Percentiles rank a stretch among this genome's conserved stretches.
Conservation (phyloP, 2,329 filamentous ascomycete species). For the Scolecobasidium constrictum region DNA sequence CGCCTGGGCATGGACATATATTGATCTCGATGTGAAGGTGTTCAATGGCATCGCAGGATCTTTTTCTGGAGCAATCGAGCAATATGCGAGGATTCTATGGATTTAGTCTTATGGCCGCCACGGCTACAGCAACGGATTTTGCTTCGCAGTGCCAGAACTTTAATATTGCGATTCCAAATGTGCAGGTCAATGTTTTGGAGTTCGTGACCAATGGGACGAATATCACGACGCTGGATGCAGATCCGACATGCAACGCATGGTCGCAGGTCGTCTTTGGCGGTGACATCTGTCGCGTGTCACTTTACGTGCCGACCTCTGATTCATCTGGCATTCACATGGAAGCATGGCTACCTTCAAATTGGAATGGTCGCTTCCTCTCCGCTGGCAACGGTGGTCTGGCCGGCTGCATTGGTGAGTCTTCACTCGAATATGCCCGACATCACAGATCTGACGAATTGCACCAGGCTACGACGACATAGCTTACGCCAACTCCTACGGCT, state of each 20-base stretch:
- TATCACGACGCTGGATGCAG: conserved; percentile 8
- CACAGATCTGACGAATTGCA: no score
- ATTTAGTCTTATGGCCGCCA: no score
- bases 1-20: no score
- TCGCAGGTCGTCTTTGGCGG: conserved; percentile 20
- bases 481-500: conserved; percentile 27
- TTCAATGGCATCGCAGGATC: no score
- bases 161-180: no score
- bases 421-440: no score
- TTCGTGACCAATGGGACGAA: conserved; percentile 3
- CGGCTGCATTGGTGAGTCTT: conserved; percentile 22
- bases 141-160: no score
- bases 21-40: no score
- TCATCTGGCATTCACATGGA: conserved; percentile 32
- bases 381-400: conserved; percentile 31
- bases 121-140: no score
- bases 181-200: no score
- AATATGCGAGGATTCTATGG: no score
- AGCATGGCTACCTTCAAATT: conserved; percentile 32
- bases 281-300: conserved; percentile 31
- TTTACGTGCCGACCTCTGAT: conserved; percentile 28
- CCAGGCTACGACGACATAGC: conserved; percentile 26
- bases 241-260: conserved; percentile 26
- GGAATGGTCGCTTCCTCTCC: conserved; percentile 28
- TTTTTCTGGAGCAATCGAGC: no score